These are phyloP conservation scores for Corymbia maculata DNA, from an alignment of 345 rosid species.

Conservation along the genomic window DNA sequence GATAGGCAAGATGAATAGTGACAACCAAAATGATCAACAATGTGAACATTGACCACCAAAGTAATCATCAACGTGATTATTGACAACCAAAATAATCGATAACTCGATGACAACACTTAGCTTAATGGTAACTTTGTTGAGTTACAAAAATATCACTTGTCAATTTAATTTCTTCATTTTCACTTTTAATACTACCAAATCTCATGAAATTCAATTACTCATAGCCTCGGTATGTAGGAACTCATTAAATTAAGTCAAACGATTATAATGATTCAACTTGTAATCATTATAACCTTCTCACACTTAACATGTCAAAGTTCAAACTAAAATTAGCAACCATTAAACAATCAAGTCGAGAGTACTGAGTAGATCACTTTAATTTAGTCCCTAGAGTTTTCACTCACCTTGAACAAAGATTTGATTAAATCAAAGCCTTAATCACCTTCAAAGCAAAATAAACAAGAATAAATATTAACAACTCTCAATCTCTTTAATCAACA, in stretches of 20 bases:
- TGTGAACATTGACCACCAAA: background rate
- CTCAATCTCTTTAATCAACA: too few relatives aligned
- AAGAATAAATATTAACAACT: too few relatives aligned
- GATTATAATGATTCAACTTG: background rate
- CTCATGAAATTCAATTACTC: background rate
- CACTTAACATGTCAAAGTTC: background rate
- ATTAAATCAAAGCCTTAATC: too few relatives aligned
- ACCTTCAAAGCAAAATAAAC: background rate
- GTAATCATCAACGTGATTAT: too few relatives aligned
- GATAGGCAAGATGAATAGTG: background rate
- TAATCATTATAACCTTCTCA: background rate
- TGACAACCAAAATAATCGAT: background rate
- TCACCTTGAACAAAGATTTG: background rate
- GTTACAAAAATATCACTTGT: too few relatives aligned
- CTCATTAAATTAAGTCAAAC: background rate
- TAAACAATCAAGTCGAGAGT: background rate
- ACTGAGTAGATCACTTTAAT: too few relatives aligned
- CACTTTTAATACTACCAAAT: background rate
- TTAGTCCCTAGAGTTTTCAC: background rate
- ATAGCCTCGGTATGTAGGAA: background rate
- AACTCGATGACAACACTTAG: background rate
- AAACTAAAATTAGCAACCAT: background rate
- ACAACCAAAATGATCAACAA: background rate
- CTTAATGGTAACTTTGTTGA: background rate
- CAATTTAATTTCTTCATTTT: too few relatives aligned